Evolutionary conservation across 2,329 filamentous ascomycete genomes (phyloP).

Genomic region (Venturia carpophila): DNA sequence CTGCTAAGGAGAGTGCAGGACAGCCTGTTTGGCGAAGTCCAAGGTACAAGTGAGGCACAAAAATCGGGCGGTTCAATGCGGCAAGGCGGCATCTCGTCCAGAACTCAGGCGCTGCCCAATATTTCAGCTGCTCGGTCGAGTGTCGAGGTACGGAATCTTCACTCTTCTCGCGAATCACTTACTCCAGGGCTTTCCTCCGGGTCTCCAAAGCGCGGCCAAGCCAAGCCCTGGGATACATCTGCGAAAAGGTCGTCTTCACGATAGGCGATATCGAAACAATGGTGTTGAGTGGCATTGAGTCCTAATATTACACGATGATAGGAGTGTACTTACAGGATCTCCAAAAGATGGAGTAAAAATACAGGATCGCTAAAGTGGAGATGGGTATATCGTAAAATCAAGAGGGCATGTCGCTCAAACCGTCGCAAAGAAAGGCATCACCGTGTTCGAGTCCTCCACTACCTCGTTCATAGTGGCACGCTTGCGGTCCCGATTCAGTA

Average conservation of each 20-base stretch:
- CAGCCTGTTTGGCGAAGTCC: not conserved
- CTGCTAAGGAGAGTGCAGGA: not conserved
- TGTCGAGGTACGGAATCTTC: too few relatives aligned
- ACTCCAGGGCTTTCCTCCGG: not conserved
- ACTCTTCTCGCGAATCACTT: not conserved
- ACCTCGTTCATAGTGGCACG: not conserved
- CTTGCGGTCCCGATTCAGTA: not conserved
- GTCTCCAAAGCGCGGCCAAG: not conserved
- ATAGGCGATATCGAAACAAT: not conserved
- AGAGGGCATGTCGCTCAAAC: not conserved
- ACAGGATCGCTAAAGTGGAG: not conserved
- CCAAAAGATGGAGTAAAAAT: not conserved
- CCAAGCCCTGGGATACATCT: not conserved
- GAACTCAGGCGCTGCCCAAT: too few relatives aligned
- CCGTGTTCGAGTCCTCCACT: not conserved
- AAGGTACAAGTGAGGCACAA: not conserved
- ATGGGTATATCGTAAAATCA: slow-evolving; percentile 7
- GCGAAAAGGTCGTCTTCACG: not conserved
- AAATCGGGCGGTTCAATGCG: not conserved
- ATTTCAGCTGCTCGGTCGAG: too few relatives aligned
- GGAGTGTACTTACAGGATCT: not conserved
- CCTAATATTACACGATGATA: not conserved
- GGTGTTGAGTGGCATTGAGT: not conserved
- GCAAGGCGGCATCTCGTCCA: too few relatives aligned
- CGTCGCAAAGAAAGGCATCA: not conserved